Percentiles rank a stretch among this genome's conserved stretches.
These are phyloP conservation scores for Phytopythium montanum DNA, from an alignment of 352 stramenopile species.

Conservation along the genomic window DNA sequence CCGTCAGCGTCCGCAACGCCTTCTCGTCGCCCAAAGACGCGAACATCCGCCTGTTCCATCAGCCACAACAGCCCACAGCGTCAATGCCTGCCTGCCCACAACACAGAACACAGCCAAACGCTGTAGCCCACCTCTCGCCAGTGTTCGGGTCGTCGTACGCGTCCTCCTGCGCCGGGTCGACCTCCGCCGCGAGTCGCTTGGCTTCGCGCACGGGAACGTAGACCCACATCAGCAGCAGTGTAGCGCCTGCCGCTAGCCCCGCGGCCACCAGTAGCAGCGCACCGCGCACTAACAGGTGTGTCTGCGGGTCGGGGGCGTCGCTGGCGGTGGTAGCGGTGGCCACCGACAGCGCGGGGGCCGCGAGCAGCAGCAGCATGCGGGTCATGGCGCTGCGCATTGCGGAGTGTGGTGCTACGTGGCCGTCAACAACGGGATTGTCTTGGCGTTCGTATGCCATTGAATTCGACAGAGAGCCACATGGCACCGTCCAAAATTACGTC, in stretches of 20 bases:
- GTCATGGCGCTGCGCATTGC: not conserved
- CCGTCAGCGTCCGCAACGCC: slow-evolving; percentile 64
- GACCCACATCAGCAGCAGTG: slow-evolving; percentile 54
- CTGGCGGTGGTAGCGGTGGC: not conserved
- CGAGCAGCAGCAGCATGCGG: not conserved
- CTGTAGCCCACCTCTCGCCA: slow-evolving; percentile 25
- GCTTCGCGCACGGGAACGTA: slow-evolving; percentile 50
- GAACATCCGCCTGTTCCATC: slow-evolving; percentile 40
- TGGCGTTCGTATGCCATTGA: not conserved
- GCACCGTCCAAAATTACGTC: not conserved
- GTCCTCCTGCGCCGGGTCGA: slow-evolving; percentile 51
- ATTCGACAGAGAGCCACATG: not conserved
- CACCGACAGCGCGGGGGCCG: not conserved
- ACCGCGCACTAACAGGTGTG: slow-evolving; percentile 10
- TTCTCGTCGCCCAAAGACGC: slow-evolving; percentile 55
- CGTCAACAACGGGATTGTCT: not conserved
- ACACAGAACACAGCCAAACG: not conserved
- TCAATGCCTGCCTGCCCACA: not conserved
- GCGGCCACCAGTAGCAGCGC: slow-evolving; percentile 16
- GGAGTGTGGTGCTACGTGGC: slow-evolving; percentile 9
- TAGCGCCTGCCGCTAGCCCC: slow-evolving; percentile 18
- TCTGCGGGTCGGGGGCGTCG: no score
- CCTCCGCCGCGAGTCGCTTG: slow-evolving; percentile 37
- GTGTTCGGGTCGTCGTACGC: slow-evolving; percentile 55
- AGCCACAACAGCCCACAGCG: not conserved